Evolutionary conservation across 176 grass and related monocot genomes (phyloP), one percentile per base, ranked within the genome.

Genomic region (Phragmites australis): DNA sequence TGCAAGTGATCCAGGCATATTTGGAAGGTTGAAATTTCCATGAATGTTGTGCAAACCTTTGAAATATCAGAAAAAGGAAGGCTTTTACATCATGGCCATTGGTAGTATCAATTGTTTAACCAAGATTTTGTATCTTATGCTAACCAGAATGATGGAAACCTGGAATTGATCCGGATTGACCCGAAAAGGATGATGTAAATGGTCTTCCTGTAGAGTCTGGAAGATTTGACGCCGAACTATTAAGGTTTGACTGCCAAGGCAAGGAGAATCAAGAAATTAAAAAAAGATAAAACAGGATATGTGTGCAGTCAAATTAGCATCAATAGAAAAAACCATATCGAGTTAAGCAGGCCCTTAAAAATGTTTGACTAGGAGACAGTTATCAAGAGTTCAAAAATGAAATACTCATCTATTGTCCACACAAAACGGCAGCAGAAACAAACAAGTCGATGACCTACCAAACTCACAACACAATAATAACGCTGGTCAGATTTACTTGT

Each of bases 141-240:
- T 88, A 45, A 99, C 96, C 90, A 71, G 96, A 99, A 64, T 94
- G 92, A 89, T 91, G 92, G 82, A 94, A 95, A 66, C 88, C 87
- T 78, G 90, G 86, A 64, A 93, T 83, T 52, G 90, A 83, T 68
- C 90, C 84, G 52, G 96, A 90, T 68, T 95, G 96, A 32, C 78
- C 84, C 3, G 96, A 91, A 91, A 99, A 99, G 57, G 92, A 93
- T 74, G 83, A 0, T 21, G 90, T 58, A 60, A 91, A 99, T 23
- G 88, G 86, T 50, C 96, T 88, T 78, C 90, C 96, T 3, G 92
- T 61, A 71, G 96, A 95, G 75, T 99, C 96, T 17, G 84, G 70
- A 84, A 95, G 85, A 91, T 93, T 99, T 63, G 96, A 93, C 55
- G 72, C 75, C 15, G 90, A 90, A 68, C 82, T 85, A 60, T 89